Base-by-base conservation (phyloP, 179 eudicot genomes). In the Camellia oleifera region DNA sequence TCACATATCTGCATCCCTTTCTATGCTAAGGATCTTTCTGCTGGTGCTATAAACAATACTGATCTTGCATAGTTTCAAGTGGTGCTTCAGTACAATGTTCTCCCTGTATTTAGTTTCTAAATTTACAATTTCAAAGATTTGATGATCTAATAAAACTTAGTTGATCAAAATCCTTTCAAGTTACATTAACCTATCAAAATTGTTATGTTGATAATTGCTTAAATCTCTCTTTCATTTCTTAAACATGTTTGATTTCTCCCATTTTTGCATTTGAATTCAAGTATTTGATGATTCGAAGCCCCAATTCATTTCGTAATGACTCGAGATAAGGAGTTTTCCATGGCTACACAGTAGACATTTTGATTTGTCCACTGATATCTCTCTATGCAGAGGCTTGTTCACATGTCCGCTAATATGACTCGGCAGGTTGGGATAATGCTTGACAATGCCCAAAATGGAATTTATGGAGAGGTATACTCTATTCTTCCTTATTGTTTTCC, bases 21-120 rank as follows among this genome's bases (percentile, higher is more conserved):
- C 18, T 76, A 9, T 48, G 74, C 56, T 20, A 70, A 76, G 46
- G 64, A 46, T 76, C 7, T 20, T 61, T 75, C 68, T 20, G 61
- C 57, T 61, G 69, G 56, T 63, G 79, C 70, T 60, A 62, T 42
- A 3, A n/a, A 20, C 0, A 54, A 54, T 23, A 69, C 46, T 52
- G 12, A 52, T 20, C 6, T 69, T 46, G 9, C 9, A 7, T 8
- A 17, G 54, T 45, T 60, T 68, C 14, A 9, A 53, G 44, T 52
- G 57, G 4, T 0, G 48, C 17, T 58, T 40, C 15, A 32, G 40
- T 32, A 32, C 40, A 20, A 57, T 60, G 56, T 20, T 17, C 40
- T 74, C 66, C 64, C 12, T 7, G 5, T 42, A 8, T 40, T 32
- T 32, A n/a, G 12, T 56, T 58, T 42, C 18, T 23, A 58, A 32